These are phyloP conservation scores for Gastrolobium bilobum DNA, from an alignment of 306 rosid species.

Conservation along the genomic window DNA sequence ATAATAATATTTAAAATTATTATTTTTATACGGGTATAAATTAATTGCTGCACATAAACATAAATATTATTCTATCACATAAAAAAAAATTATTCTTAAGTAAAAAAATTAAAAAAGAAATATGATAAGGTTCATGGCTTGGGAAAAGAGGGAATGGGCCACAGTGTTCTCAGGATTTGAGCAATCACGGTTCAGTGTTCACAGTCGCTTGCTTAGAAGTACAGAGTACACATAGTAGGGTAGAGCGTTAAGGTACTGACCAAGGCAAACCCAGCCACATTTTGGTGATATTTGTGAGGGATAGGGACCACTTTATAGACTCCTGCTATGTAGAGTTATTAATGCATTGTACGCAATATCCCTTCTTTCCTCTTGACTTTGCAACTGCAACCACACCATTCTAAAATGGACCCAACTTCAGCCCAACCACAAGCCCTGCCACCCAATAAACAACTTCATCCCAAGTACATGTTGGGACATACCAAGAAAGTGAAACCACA, in stretches of 20 bases:
- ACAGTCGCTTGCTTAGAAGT: neutral
- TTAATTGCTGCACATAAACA: no score
- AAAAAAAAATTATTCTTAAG: no score
- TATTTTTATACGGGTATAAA: no score
- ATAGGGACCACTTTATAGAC: neutral
- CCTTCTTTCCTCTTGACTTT: neutral
- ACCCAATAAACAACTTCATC: neutral
- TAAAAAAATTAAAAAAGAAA: neutral
- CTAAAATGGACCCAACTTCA: neutral
- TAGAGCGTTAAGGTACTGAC: neutral
- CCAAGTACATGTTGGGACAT: neutral
- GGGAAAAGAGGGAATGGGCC: constrained; percentile 27
- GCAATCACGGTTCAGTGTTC: neutral
- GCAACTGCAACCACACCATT: neutral
- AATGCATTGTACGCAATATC: neutral
- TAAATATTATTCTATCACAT: no score
- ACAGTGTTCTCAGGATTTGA: neutral
- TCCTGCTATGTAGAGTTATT: neutral
- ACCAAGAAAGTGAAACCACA: neutral
- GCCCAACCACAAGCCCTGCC: constrained; percentile 20
- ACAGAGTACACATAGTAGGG: constrained; percentile 6
- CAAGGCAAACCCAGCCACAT: neutral
- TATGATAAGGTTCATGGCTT: neutral
- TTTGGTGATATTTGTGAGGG: neutral
- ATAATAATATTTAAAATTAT: no score